A percentile compares a stretch with the other conserved stretches of the same genome.
phyloP scores from a whole-genome alignment of 108 stramenopile species.

The Cylindrotheca closterium region DNA sequence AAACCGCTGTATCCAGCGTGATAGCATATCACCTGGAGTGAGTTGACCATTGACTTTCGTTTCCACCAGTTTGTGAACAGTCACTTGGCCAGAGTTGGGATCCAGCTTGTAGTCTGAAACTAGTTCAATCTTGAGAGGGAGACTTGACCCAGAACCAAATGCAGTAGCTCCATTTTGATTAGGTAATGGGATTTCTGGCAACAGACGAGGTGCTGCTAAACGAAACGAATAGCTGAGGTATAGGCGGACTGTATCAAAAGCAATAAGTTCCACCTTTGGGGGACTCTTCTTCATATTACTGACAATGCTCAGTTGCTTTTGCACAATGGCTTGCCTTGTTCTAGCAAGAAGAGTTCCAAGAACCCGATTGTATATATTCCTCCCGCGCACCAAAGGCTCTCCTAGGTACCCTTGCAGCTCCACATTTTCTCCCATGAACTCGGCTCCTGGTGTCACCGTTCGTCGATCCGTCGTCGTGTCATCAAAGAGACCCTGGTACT shows the following conservation, averaged over 20 bases:
- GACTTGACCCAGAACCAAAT: conserved; percentile 25
- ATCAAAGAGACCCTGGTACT: conserved; percentile 36
- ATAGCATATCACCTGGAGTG: conserved; percentile 69
- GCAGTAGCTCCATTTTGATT: neutral
- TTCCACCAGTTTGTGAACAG: conserved; percentile 62
- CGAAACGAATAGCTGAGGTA: conserved; percentile 9
- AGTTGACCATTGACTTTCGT: conserved; percentile 72
- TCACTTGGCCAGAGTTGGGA: conserved; percentile 43
- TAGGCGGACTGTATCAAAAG: conserved; percentile 7
- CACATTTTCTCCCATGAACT: conserved; percentile 44
- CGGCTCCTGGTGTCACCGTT: conserved; percentile 34
- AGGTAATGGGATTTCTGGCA: neutral
- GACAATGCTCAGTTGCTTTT: conserved; percentile 9
- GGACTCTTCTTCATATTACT: neutral
- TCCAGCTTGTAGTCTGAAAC: conserved; percentile 61
- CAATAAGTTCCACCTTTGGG: conserved; percentile 21
- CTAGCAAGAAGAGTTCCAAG: conserved; percentile 44
- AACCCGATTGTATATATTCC: conserved; percentile 40
- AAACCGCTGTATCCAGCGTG: conserved; percentile 41
- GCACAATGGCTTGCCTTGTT: conserved; percentile 40
- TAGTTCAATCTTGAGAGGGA: conserved; percentile 61
- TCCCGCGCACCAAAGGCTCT: conserved; percentile 57
- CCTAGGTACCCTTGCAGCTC: conserved; percentile 66
- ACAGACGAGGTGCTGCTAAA: conserved; percentile 8
- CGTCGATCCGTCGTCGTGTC: conserved; percentile 7